Evolutionary conservation across 805 yeast genomes (phyloP), one percentile per base, ranked within the genome.

Genomic region (Millerago galiae): DNA sequence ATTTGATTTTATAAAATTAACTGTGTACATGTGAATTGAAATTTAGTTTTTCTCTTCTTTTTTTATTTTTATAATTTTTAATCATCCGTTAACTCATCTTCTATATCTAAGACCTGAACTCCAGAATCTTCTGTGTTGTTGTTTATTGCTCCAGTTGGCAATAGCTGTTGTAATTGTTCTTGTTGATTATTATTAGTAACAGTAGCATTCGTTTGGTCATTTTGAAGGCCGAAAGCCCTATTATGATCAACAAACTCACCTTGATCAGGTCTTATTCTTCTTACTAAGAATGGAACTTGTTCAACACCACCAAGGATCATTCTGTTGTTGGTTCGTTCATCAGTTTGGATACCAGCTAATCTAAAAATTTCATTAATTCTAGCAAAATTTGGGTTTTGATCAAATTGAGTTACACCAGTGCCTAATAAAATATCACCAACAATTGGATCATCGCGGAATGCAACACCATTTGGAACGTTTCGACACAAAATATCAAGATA

Each of bases 401-500:
- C 32, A 13, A 42, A 29, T n/a, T 41, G 35, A 13, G 15, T n/a
- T 21, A 8, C 14, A 17, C 35, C 35, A 11, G 24, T 18, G 17
- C 14, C 25, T 31, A 31, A 12, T 34, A 25, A n/a, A 17, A 13
- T 21, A 13, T 24, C 35, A 24, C 27, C 26, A n/a, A 10, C 15
- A 24, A 15, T 7, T 21, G 16, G 14, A 13, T 26, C 29, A 6
- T 33, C 37, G 17, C 17, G 28, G n/a, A 32, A 10, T 10, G 21
- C 12, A 16, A 16, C 11, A 14, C 35, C 31, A 18, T 27, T 17
- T 5, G n/a, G 40, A 7, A 16, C 33, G 34, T 38, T 40, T 26
- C 37, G 14, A 30, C 15, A 48, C 25, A 66, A 35, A 34, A 61
- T 60, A 55, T 73, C 79, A 37, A 91, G 70, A 58, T 83, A 81